Evolutionary conservation across 257 asterid genomes (phyloP), one percentile per base, ranked within the genome.

Genomic region (Rubia yunnanensis): DNA sequence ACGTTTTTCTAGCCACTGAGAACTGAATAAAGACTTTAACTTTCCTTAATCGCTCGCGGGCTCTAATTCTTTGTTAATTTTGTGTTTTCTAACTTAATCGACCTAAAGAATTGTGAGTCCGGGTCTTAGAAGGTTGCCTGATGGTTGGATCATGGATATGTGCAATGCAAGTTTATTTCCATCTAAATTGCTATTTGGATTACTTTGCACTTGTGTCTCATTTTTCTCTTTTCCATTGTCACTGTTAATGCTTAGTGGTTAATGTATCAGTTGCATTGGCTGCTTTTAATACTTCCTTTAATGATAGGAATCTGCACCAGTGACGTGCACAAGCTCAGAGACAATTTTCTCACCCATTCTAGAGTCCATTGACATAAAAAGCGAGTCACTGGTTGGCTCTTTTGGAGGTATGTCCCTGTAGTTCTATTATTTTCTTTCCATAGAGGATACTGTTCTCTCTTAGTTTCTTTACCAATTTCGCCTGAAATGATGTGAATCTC

Each of bases 331-430:
- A 71, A 82, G 86, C 81, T 67, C 78, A 20, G 95, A 85, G 74
- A 82, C 95, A n/a, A 87, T 92, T 63, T 88, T 88, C 75, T 92
- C 96, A 27, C 92, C 92, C 22, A 78, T 84, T 73, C 70, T 82
- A 74, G 95, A 87, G 66, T 82, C 94, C 18, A 76, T 81, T 38
- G 86, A 81, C 66, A 69, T 71, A 56, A 68, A 77, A 67, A 64
- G 27, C 46, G 74, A 71, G 57, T 70, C 73, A 50, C 70, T 56
- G 48, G 24, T 56, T 48, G 65, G 62, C 56, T 63, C 61, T 55
- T 70, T 67, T 74, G 89, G 78, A 80, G 98, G 98, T 89, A 73
- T 60, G 75, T 17, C 36, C 56, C 55, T 20, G 34, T 60, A 24
- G 28, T 52, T 58, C 27, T 22, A 24, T 28, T 60, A 30, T 27